Evolutionary conservation across 495 filamentous ascomycete genomes (phyloP).

Genomic region (Xylaria castorea): DNA sequence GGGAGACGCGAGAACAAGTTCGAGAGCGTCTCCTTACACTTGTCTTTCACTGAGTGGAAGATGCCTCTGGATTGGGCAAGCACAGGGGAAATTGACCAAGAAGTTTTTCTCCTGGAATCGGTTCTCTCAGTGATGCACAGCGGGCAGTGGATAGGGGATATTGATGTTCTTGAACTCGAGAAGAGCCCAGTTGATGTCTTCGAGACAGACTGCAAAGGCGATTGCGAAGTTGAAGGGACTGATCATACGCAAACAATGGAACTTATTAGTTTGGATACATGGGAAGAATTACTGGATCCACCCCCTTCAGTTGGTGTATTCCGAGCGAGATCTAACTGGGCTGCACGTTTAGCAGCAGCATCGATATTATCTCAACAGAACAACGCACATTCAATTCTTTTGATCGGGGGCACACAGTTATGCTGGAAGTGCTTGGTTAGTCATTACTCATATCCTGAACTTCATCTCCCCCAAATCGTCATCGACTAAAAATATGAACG

Average conservation of each 20-base stretch:
- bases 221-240: background rate
- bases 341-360: background rate
- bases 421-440: slow-evolving; percentile 1
- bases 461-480: background rate
- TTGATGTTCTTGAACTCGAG: slow-evolving; percentile 36
- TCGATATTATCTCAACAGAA: background rate
- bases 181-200: background rate
- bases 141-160: slow-evolving; percentile 47
- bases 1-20: slow-evolving; percentile 37
- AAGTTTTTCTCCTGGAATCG: slow-evolving; percentile 41
- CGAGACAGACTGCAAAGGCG: background rate
- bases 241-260: background rate
- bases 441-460: slow-evolving; percentile 6
- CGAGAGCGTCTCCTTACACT: slow-evolving; percentile 45
- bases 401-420: background rate
- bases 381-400: background rate
- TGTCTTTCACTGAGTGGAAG: slow-evolving; percentile 26
- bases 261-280: background rate
- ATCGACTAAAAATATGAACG: background rate
- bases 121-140: slow-evolving; percentile 43
- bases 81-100: slow-evolving; percentile 35
- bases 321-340: background rate
- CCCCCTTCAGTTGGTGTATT: background rate
- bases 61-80: slow-evolving; percentile 30
- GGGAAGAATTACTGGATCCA: slow-evolving; percentile 3